Conservation (phyloP, 768 basidiomycete species). For the Leucocoprinus sp. region DNA sequence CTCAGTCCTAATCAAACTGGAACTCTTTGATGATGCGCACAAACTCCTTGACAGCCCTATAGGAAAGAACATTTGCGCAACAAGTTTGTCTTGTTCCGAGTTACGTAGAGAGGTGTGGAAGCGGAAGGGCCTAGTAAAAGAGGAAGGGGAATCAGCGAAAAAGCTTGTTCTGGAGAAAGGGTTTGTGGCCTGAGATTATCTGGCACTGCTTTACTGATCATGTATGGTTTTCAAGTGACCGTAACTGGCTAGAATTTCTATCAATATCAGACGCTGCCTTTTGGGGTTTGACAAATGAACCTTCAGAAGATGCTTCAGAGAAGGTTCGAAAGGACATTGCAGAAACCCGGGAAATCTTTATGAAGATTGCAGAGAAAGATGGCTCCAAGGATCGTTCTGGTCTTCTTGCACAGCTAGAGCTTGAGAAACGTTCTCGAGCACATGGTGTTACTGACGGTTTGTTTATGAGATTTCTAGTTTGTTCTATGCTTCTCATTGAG, state of each 20-base stretch:
- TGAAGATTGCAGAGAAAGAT: constrained; percentile 51
- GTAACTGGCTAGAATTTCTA: constrained; percentile 82
- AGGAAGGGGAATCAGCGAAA: constrained; percentile 58
- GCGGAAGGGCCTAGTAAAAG: constrained; percentile 42
- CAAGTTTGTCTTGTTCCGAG: constrained; percentile 69
- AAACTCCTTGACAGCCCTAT: constrained; percentile 60
- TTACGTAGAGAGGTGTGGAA: constrained; percentile 65
- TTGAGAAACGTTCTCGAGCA: constrained; percentile 51
- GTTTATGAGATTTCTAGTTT: neutral
- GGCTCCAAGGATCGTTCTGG: constrained; percentile 69
- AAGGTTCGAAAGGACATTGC: constrained; percentile 24
- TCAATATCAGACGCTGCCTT: constrained; percentile 67
- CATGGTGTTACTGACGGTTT: constrained; percentile 43
- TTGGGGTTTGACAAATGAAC: constrained; percentile 16
- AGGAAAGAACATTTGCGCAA: constrained; percentile 58
- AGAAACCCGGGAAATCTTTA: constrained; percentile 44
- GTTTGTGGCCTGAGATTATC: constrained; percentile 26
- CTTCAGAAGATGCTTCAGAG: constrained; percentile 27
- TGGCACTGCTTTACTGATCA: constrained; percentile 8
- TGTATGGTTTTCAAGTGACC: constrained; percentile 44
- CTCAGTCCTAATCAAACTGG: constrained; percentile 59
- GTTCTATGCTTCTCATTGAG: neutral
- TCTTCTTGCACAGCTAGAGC: constrained; percentile 64
- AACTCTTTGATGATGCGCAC: constrained; percentile 62
- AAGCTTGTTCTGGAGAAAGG: constrained; percentile 49